phyloP scores from a whole-genome alignment of 1,284 basidiomycete species.

The Ceratobasidium sp. region DNA sequence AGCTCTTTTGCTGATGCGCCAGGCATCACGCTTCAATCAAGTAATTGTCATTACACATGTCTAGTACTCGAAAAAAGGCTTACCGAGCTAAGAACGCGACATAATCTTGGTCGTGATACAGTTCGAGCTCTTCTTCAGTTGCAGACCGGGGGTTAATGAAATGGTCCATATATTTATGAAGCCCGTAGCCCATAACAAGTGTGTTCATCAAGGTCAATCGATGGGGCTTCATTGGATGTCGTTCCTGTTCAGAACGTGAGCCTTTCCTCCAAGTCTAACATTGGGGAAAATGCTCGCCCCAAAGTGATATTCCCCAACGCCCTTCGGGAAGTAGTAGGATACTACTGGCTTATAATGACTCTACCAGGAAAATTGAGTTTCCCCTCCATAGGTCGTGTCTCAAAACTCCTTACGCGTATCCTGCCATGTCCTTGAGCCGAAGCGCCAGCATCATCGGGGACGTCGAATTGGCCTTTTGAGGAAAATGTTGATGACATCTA shows the following conservation, averaged over 20 bases:
- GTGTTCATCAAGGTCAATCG: constrained; percentile 94
- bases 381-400: neutral
- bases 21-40: constrained; percentile 76
- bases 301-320: constrained; percentile 95
- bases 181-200: constrained; percentile 94
- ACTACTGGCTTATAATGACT: constrained; percentile 86
- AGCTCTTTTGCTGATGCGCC: constrained; percentile 57
- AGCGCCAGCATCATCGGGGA: constrained; percentile 54
- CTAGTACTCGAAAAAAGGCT: constrained; percentile 49
- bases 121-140: constrained; percentile 88
- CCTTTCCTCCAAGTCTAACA: neutral
- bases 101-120: constrained; percentile 94
- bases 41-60: constrained; percentile 4
- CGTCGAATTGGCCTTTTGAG: constrained; percentile 59
- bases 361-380: neutral
- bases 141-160: constrained; percentile 92
- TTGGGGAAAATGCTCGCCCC: constrained; percentile 70
- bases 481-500: constrained; percentile 55
- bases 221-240: constrained; percentile 99
- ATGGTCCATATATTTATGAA: constrained; percentile 94
- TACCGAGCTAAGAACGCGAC: constrained; percentile 93
- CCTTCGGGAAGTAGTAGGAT: constrained; percentile 95
- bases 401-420: constrained; percentile 54
- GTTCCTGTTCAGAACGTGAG: constrained; percentile 69
- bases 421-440: constrained; percentile 55